phyloP scores from a whole-genome alignment of 176 grass and related monocot species.

The Paspalum vaginatum region DNA sequence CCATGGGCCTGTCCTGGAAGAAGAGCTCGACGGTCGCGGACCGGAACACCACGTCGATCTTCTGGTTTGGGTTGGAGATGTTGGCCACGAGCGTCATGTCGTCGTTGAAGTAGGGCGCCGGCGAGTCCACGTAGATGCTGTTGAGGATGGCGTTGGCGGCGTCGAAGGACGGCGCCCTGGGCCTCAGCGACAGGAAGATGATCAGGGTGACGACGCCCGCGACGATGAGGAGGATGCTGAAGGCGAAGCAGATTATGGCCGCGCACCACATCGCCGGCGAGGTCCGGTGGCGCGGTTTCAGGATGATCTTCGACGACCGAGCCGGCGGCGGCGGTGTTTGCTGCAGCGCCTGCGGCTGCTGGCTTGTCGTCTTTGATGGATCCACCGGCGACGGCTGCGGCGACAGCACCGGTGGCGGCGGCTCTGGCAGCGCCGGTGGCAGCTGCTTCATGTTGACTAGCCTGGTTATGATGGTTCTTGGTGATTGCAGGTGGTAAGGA shows the following conservation, averaged over 20 bases:
- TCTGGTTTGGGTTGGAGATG: conserved; percentile 89
- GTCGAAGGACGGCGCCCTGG: conserved; percentile 66
- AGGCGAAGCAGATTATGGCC: conserved; percentile 76
- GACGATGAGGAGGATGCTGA: conserved; percentile 82
- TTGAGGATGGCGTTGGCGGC: conserved; percentile 64
- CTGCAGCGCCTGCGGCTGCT: not conserved
- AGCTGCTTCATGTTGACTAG: conserved; percentile 45
- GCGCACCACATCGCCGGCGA: conserved; percentile 75
- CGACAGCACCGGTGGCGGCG: not conserved
- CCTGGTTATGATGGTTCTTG: conserved; percentile 32
- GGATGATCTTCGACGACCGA: conserved; percentile 42
- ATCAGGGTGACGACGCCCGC: conserved; percentile 64
- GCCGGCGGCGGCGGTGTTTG: not conserved
- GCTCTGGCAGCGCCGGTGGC: conserved; percentile 1
- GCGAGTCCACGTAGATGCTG: conserved; percentile 67
- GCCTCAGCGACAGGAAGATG: conserved; percentile 75
- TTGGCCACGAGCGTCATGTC: conserved; percentile 77
- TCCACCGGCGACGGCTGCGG: not conserved
- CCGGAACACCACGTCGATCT: conserved; percentile 66
- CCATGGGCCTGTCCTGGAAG: conserved; percentile 70
- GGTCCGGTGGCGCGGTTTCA: conserved; percentile 52
- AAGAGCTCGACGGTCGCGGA: conserved; percentile 65
- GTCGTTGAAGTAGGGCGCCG: conserved; percentile 66
- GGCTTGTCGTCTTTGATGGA: conserved; percentile 42
- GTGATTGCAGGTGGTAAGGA: conserved; percentile 52